phyloP scores from a whole-genome alignment of 768 basidiomycete species.

The Lentinula guzmanii region DNA sequence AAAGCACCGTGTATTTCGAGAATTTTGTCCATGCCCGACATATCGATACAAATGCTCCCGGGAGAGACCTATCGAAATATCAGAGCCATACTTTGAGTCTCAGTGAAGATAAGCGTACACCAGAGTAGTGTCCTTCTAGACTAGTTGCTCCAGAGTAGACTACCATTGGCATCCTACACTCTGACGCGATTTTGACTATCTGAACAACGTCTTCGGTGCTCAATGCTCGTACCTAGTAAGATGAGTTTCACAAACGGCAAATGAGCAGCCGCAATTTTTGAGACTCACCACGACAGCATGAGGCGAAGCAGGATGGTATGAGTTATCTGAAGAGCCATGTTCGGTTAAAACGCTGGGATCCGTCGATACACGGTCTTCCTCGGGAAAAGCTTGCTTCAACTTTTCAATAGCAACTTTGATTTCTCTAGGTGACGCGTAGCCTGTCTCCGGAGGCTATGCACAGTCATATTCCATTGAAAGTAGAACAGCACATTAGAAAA shows the following conservation, averaged over 20 bases:
- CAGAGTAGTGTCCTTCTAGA: constrained; percentile 82
- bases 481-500: not conserved
- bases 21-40: constrained; percentile 64
- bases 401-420: constrained; percentile 47
- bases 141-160: constrained; percentile 84
- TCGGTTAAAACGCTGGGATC: constrained; percentile 42
- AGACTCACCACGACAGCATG: constrained; percentile 43
- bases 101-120: constrained; percentile 33
- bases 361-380: constrained; percentile 37
- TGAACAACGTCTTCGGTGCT: constrained; percentile 80
- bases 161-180: constrained; percentile 69
- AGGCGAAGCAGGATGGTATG: constrained; percentile 56
- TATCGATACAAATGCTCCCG: constrained; percentile 63
- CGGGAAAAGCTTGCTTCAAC: constrained; percentile 40
- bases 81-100: not conserved
- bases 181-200: constrained; percentile 69
- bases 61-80: constrained; percentile 23
- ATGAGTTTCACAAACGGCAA: constrained; percentile 7
- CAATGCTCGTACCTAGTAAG: constrained; percentile 45
- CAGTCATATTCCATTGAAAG: not conserved
- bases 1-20: constrained; percentile 45
- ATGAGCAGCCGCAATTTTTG: not conserved
- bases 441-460: constrained; percentile 6
- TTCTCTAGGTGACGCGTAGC: constrained; percentile 43
- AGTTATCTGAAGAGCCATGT: constrained; percentile 65